Evolutionary conservation across 495 filamentous ascomycete species (phyloP), one percentile per base, ranked within the genome.

Genomic region (Arthonia radiata): DNA sequence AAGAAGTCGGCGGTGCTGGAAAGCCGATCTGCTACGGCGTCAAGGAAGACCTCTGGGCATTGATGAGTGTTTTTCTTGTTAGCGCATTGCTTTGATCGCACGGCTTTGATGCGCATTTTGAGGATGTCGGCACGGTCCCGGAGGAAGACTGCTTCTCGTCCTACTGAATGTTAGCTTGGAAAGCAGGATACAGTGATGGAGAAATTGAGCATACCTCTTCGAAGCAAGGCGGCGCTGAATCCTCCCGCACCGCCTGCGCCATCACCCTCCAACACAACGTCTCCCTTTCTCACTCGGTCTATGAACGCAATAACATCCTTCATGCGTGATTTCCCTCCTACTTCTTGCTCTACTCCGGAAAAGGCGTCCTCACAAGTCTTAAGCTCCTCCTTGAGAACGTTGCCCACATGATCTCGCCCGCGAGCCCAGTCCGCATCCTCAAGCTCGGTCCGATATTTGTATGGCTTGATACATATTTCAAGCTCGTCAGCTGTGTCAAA

Each of bases 401-500:
- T 64, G 30, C 63, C 57, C 18, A 78, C 64, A 36, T 81, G 81
- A 11, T 86, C 79, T 31, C 80, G 53, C 1, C 78, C 80, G 31
- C 72, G 65, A 4, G 54, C 47, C 86, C 86, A 99, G 44, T 94
- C 89, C 4, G 64, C 53, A 13, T 78, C 73, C 35, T 91, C 75
- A 25, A 94, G 68, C 41, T 99, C 86, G 26, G 94, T 86, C 31
- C 93, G 78, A 37, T 72, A 94, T 43, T 94, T 99, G 55, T 81
- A 99, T 2, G 86, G 86, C 44, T 99, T 99, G 54, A 99, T 83
- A 42, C 86, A 94, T 41, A 93, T 93, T 47, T 99, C 86, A n/a
- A 99, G 80, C 44, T 93, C 83, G 42, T 99, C 86, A 36, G 73
- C 79, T 2, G 89, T 94, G 42, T 78, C 80, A 51, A 91, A 93